These are phyloP conservation scores for Musa troglodytarum DNA, from an alignment of 176 grass and related monocot genomes.

Conservation along the genomic window DNA sequence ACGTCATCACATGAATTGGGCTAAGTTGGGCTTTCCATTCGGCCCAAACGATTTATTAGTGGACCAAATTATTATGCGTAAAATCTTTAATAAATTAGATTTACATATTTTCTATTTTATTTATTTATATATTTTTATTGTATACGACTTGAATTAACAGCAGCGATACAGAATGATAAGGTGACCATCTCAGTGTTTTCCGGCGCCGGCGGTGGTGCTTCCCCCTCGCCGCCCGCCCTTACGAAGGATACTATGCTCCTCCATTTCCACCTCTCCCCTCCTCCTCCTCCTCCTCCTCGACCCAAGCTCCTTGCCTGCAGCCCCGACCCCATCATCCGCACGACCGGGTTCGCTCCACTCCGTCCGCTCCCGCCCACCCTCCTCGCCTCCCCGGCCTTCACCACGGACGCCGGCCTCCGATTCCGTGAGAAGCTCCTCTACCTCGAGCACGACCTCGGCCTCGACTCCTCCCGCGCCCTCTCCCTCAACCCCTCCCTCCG, in stretches of 20 bases:
- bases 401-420: constrained; percentile 10
- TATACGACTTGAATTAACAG: not conserved
- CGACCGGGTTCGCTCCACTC: not conserved
- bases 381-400: not conserved
- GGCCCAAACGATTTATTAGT: too few relatives aligned
- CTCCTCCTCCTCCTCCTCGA: not conserved
- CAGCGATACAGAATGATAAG: not conserved
- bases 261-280: constrained; percentile 5
- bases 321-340: not conserved
- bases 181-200: not conserved
- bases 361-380: not conserved
- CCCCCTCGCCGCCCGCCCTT: not conserved
- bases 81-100: too few relatives aligned
- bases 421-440: constrained; percentile 28
- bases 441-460: constrained; percentile 11
- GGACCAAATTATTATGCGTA: too few relatives aligned
- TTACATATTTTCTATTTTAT: too few relatives aligned
- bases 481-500: constrained; percentile 18
- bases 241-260: not conserved
- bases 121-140: too few relatives aligned
- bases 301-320: not conserved
- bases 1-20: too few relatives aligned
- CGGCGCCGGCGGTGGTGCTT: not conserved
- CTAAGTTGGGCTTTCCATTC: too few relatives aligned
- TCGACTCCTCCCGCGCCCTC: constrained; percentile 11